Conservation (phyloP, 2,329 filamentous ascomycete species). For the Stromatinia cepivora region DNA sequence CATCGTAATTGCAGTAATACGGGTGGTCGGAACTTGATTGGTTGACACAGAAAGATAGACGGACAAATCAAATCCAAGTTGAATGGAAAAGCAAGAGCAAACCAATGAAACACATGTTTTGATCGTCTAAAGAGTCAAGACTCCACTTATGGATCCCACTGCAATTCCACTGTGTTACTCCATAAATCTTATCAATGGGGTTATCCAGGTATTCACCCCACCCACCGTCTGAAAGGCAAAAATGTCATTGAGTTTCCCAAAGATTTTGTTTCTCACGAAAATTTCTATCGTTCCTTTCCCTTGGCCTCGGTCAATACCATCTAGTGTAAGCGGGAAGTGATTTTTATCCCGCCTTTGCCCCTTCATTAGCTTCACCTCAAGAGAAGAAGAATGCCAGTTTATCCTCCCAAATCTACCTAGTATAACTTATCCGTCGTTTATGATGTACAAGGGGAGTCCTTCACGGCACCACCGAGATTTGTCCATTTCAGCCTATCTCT, state of each 20-base stretch:
- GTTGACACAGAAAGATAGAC: background rate
- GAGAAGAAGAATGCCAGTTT: background rate
- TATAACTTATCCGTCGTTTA: conserved; percentile 4
- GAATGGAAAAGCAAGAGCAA: background rate
- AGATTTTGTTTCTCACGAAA: background rate
- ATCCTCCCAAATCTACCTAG: background rate
- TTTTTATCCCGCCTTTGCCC: background rate
- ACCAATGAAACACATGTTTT: background rate
- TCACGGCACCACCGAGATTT: conserved; percentile 14
- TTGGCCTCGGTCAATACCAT: background rate
- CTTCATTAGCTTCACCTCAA: background rate
- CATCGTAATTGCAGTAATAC: background rate
- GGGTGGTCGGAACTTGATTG: background rate
- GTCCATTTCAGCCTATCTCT: conserved; percentile 3
- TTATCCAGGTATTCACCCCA: background rate
- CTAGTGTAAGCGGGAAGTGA: background rate
- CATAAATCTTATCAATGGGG: background rate
- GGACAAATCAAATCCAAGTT: background rate
- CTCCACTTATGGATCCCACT: background rate
- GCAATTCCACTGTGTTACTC: background rate
- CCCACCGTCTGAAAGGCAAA: background rate
- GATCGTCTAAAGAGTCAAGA: background rate
- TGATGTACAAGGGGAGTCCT: conserved; percentile 14
- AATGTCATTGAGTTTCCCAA: background rate
- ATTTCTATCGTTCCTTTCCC: background rate